Base-by-base conservation (phyloP, 2,329 filamentous ascomycete genomes). In the Penicillium palitans region DNA sequence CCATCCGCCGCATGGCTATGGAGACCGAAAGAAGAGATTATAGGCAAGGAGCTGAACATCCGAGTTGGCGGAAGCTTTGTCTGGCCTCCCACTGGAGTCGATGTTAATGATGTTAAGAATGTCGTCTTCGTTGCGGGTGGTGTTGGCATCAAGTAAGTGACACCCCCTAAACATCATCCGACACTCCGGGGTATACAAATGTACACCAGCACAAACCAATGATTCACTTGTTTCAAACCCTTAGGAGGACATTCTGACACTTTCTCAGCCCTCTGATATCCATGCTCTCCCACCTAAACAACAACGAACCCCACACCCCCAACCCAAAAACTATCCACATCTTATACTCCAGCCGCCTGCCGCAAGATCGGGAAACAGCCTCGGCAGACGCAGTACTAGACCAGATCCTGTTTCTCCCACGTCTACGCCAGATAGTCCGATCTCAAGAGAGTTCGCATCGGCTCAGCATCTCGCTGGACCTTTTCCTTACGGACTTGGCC, bases 61-160 rank as follows among this genome's bases (percentile, higher is more conserved):
- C 84, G 91, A 31, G 84, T 95, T 1, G 92, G 92, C 1, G 92
- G 92, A 0, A 87, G 85, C 65, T 96, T 96, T 68, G 82, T 88
- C 4, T 96, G 87, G 80, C 92, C 92, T 0, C 90, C 79, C 2
- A 64, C 64, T 0, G 73, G 74, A 21, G 61, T 83, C 21, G 74
- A 81, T 48, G 60, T 73, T 3, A 67, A 71, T 4, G 64, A 72
- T 5, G 78, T 89, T 42, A 79, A 80, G 44, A 85, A 83, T 54
- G 80, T 89, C 6, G 83, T 96, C 4, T 87, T 96, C 61, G 80
- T 96, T 15, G 91, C 90, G 0, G 91, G 90, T 1, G 91, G 91
- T 1, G 87, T 96, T 24, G 91, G 91, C 0, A 87, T 96, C 57
- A 96, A 96, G 84, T 86, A 73, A 62, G 81, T 68, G 44, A 24